Base-by-base conservation (phyloP, 1,284 basidiomycete genomes). In the Inonotus obliquus region DNA sequence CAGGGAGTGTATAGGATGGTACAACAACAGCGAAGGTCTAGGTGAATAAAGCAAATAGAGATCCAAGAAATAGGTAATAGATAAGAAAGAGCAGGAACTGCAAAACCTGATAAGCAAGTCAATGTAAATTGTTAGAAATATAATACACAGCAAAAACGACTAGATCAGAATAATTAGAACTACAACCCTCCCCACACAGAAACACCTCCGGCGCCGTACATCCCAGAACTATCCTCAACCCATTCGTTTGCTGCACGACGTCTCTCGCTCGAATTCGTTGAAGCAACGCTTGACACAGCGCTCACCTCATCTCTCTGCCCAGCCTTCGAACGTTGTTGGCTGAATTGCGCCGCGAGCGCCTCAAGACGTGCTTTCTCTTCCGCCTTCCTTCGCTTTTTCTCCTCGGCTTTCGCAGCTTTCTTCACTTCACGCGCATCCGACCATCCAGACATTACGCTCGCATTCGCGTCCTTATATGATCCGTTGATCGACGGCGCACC, bases 311-410 rank as follows among this genome's bases (percentile, higher is more conserved):
- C 66, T 11, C 64, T 63, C 19, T 44, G 41, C 10, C 7, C 17
- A 59, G 72, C 70, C 21, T 71, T 72, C 27, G 70, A 67, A 57
- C 70, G 65, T 45, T 71, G 70, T 17, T 74, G 71, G 65, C 75
- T 77, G 62, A 77, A 69, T 44, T 80, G 76, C 57, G 74, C 70
- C n/a, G 79, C 78, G 37, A 81, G 69, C 53, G 72, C 72, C 60
- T 79, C 77, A 17, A 72, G 69, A 65, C 72, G 72, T 55, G 69
- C 71, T 64, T 73, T 74, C 60, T 74, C 74, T 58, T 78, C 77
- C 48, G 76, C 77, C 72, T 80, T 80, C 69, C 76, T 79, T 65
- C 73, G 72, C 65, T 67, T 71, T 70, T 81, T 80, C 64, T 75
- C 76, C 63, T 81, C 78, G 7, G 72, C 74, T 69, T 76, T 81